phyloP scores from a whole-genome alignment of 2,329 filamentous ascomycete genomes.

The Periconia digitata region DNA sequence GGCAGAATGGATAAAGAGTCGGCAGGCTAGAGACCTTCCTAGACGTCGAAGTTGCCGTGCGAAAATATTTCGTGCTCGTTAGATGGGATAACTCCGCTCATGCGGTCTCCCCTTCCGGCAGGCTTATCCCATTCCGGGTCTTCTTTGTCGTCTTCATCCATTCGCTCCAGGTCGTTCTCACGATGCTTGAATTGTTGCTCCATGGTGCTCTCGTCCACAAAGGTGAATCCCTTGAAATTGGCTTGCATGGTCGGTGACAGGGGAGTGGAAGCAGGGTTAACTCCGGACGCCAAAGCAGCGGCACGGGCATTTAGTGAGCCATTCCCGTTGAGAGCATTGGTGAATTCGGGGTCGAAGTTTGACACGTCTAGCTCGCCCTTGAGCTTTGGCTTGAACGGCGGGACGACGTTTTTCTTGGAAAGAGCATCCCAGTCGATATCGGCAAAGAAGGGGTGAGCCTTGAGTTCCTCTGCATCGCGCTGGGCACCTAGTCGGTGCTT shows the following conservation, averaged over 20 bases:
- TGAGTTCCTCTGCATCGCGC: slow-evolving; percentile 89
- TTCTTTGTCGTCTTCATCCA: slow-evolving; percentile 46
- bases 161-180: slow-evolving; percentile 47
- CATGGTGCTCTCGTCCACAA: slow-evolving; percentile 95
- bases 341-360: slow-evolving; percentile 98
- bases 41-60: slow-evolving; percentile 43
- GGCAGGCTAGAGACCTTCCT: slow-evolving; percentile 12
- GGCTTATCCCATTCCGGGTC: slow-evolving; percentile 47
- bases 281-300: slow-evolving; percentile 77
- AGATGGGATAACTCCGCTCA: slow-evolving; percentile 54
- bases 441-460: slow-evolving; percentile 89
- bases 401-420: slow-evolving; percentile 86
- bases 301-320: slow-evolving; percentile 88
- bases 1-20: slow-evolving; percentile 6
- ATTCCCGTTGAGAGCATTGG: slow-evolving; percentile 84
- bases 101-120: slow-evolving; percentile 49
- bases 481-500: slow-evolving; percentile 91
- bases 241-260: slow-evolving; percentile 94
- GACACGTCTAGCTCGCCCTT: slow-evolving; percentile 95
- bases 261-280: slow-evolving; percentile 84
- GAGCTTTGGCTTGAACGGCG: slow-evolving; percentile 96
- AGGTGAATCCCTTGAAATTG: slow-evolving; percentile 98
- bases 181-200: slow-evolving; percentile 71
- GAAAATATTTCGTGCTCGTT: slow-evolving; percentile 53
- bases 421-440: slow-evolving; percentile 93